These are phyloP conservation scores for Fusarium sp. DNA, from an alignment of 2,329 filamentous ascomycete species.

Conservation along the genomic window DNA sequence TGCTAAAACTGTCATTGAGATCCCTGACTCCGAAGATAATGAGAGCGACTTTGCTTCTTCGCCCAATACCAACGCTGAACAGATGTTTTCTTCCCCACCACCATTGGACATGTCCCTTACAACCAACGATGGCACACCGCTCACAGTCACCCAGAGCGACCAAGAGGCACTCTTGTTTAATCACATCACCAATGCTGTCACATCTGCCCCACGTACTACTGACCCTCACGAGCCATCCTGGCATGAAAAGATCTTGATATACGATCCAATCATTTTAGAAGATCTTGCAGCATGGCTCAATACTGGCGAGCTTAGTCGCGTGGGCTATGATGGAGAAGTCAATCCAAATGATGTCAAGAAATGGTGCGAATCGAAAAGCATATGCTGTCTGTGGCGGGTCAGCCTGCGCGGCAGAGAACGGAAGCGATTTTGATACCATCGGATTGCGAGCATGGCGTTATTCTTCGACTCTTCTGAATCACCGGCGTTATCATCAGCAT, in stretches of 20 bases:
- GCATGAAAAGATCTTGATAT: constrained; percentile 93
- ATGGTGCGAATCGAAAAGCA: constrained; percentile 89
- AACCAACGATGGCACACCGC: constrained; percentile 55
- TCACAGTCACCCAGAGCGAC: constrained; percentile 51
- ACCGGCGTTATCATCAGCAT: constrained; percentile 1
- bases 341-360: constrained; percentile 74
- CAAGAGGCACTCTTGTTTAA: constrained; percentile 58
- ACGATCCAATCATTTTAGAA: constrained; percentile 89
- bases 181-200: constrained; percentile 65
- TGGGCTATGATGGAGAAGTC: constrained; percentile 73
- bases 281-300: constrained; percentile 88
- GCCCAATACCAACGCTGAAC: constrained; percentile 48
- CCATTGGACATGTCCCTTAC: constrained; percentile 55
- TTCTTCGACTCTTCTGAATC: constrained; percentile 1
- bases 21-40: constrained; percentile 61
- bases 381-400: constrained; percentile 82
- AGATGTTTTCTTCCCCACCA: constrained; percentile 56
- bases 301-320: constrained; percentile 68
- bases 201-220: constrained; percentile 57
- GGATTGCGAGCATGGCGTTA: constrained; percentile 28
- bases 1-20: constrained; percentile 51
- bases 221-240: constrained; percentile 70
- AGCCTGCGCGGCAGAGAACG: constrained; percentile 62
- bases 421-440: constrained; percentile 53
- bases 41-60: constrained; percentile 43